phyloP scores from a whole-genome alignment of 2,329 filamentous ascomycete species.

The Thermothelomyces thermophilus region DNA sequence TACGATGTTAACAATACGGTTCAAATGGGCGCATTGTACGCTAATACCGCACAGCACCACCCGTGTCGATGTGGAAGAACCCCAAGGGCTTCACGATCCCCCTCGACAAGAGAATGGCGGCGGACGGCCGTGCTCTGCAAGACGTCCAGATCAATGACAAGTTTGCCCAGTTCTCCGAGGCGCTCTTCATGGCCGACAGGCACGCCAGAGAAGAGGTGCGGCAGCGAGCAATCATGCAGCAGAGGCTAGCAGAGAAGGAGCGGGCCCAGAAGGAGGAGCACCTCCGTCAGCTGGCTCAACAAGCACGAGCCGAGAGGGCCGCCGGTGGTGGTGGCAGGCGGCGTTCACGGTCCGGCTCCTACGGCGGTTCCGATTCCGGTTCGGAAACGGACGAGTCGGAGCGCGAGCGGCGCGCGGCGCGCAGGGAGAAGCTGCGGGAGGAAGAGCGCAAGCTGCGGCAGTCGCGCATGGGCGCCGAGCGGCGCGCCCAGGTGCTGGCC shows the following conservation, averaged over 20 bases:
- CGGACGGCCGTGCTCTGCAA: conserved; percentile 84
- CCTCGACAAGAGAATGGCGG: conserved; percentile 88
- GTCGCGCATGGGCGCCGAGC: conserved; percentile 91
- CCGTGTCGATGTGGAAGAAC: conserved; percentile 98
- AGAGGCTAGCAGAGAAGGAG: conserved; percentile 92
- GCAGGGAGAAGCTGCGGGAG: conserved; percentile 71
- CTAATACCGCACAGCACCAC: conserved; percentile 46
- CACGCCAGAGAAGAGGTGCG: conserved; percentile 95
- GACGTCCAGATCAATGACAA: conserved; percentile 98
- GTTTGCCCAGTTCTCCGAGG: conserved; percentile 93
- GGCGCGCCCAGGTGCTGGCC: conserved; percentile 85
- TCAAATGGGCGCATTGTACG: not conserved
- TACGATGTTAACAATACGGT: not conserved
- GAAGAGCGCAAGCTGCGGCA: conserved; percentile 86
- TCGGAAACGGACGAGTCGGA: conserved; percentile 60
- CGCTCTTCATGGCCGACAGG: conserved; percentile 86
- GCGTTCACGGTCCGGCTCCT: conserved; percentile 42
- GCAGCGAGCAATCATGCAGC: conserved; percentile 89
- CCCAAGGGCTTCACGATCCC: conserved; percentile 96
- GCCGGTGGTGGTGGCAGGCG: conserved; percentile 29
- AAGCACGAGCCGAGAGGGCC: conserved; percentile 77
- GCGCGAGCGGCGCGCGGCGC: conserved; percentile 68
- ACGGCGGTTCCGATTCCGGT: conserved; percentile 45
- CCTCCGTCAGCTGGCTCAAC: conserved; percentile 78
- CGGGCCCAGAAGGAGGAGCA: conserved; percentile 92